A percentile compares a stretch with the other conserved stretches of the same genome.
These are phyloP conservation scores for Blepharisma japonicum DNA, from an alignment of 73 alveolate genomes.

Conservation along the genomic window DNA sequence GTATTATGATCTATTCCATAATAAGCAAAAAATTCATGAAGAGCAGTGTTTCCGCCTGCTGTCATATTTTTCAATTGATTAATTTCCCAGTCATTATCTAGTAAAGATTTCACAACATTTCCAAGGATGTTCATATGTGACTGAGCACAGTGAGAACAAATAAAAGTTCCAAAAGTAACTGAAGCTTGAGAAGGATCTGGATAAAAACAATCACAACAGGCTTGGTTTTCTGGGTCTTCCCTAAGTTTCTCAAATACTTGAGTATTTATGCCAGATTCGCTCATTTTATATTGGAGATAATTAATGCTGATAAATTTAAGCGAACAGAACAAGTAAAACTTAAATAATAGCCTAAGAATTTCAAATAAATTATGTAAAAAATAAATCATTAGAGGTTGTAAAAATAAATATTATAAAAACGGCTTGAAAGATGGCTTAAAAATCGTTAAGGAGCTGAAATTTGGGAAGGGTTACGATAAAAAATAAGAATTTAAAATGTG, in stretches of 20 bases:
- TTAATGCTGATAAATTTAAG: too few relatives aligned
- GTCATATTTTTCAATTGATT: conserved; percentile 81
- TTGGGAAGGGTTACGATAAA: too few relatives aligned
- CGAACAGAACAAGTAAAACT: too few relatives aligned
- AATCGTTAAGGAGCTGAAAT: too few relatives aligned
- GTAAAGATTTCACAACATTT: conserved; percentile 74
- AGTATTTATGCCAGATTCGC: not conserved
- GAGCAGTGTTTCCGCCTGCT: conserved; percentile 86
- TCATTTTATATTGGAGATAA: not conserved
- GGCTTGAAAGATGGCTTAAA: too few relatives aligned
- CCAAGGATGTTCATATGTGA: conserved; percentile 81
- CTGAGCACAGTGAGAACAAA: conserved; percentile 91
- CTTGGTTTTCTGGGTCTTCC: conserved; percentile 43
- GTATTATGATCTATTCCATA: conserved; percentile 10
- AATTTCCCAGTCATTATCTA: conserved; percentile 82
- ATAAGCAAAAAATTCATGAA: conserved; percentile 70
- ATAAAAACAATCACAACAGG: conserved; percentile 86
- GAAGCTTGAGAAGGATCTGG: conserved; percentile 88
- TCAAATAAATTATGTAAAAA: too few relatives aligned
- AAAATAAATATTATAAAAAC: too few relatives aligned
- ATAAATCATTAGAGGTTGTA: too few relatives aligned
- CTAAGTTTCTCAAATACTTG: conserved; percentile 25
- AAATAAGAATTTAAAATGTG: too few relatives aligned
- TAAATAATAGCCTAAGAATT: too few relatives aligned
- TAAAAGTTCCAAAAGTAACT: conserved; percentile 77